Conservation (phyloP, 371 early-diverging fungal genomes). For the Actinomucor elegans region DNA sequence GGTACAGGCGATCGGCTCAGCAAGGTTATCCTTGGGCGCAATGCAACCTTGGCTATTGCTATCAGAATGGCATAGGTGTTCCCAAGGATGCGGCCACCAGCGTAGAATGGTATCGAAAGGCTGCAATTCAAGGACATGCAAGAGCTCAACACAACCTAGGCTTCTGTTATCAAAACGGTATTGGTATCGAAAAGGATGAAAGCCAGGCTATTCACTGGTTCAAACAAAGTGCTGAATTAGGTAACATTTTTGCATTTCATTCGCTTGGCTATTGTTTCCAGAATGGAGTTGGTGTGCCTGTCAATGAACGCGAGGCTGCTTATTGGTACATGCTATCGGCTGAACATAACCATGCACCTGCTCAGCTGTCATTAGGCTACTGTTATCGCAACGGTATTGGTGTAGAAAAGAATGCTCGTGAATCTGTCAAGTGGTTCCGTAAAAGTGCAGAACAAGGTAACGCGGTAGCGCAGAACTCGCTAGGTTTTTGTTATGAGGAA, state of each 20-base stretch:
- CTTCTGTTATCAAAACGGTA: slow-evolving; percentile 85
- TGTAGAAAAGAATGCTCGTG: slow-evolving; percentile 61
- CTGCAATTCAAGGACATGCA: slow-evolving; percentile 80
- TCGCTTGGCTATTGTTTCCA: slow-evolving; percentile 91
- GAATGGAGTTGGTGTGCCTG: slow-evolving; percentile 78
- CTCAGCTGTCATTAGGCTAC: slow-evolving; percentile 81
- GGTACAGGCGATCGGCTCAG: slow-evolving; percentile 75
- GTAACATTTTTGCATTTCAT: slow-evolving; percentile 79
- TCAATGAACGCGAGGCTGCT: slow-evolving; percentile 64
- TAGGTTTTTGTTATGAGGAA: slow-evolving; percentile 84
- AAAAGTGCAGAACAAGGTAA: slow-evolving; percentile 70
- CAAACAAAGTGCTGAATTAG: slow-evolving; percentile 71
- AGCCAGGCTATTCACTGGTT: slow-evolving; percentile 73
- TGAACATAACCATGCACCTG: slow-evolving; percentile 67
- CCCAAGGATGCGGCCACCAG: slow-evolving; percentile 59
- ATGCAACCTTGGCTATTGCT: slow-evolving; percentile 83
- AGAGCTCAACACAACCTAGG: slow-evolving; percentile 87
- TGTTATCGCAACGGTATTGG: slow-evolving; percentile 79
- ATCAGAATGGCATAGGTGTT: slow-evolving; percentile 84
- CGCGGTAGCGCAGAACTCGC: slow-evolving; percentile 76
- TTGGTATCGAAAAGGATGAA: slow-evolving; percentile 67
- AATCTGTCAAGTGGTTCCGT: slow-evolving; percentile 72
- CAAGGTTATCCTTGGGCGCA: slow-evolving; percentile 61
- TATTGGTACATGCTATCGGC: slow-evolving; percentile 74
- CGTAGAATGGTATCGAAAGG: slow-evolving; percentile 77